phyloP scores from a whole-genome alignment of 106 monocot species.

The Narthecium ossifragum region DNA sequence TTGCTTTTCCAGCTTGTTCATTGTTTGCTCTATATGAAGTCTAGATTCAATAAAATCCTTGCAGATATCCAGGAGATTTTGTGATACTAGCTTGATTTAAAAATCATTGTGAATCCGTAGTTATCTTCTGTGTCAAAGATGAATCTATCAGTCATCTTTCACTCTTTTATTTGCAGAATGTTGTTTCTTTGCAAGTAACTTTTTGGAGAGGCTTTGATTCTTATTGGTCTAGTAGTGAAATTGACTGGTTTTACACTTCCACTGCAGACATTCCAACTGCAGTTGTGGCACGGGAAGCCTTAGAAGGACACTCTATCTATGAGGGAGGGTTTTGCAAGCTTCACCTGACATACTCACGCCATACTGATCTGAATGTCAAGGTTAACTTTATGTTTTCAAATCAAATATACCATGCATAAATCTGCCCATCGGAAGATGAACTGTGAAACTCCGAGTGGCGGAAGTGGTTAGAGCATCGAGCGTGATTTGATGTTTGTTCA shows the following conservation, averaged over 20 bases:
- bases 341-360: conserved; percentile 95
- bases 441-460: not conserved
- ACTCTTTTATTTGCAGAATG: no score
- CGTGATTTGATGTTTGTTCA: not conserved
- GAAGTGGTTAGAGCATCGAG: not conserved
- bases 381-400: conserved; percentile 33
- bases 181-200: no score
- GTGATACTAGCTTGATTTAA: no score
- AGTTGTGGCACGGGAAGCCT: conserved; percentile 67
- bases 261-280: conserved; percentile 57
- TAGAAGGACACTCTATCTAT: conserved; percentile 90
- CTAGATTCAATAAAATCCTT: no score
- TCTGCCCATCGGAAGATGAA: not conserved
- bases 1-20: no score
- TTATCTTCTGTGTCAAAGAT: no score
- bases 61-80: no score
- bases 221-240: not conserved
- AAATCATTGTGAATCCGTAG: no score
- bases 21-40: no score
- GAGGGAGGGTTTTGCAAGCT: conserved; percentile 95
- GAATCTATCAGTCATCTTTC: no score
- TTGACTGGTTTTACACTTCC: not conserved
- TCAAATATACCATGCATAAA: not conserved
- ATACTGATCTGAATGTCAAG: conserved; percentile 97
- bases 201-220: no score